Evolutionary conservation across 2,329 filamentous ascomycete genomes (phyloP).

Genomic region (Aureobasidium sp.): DNA sequence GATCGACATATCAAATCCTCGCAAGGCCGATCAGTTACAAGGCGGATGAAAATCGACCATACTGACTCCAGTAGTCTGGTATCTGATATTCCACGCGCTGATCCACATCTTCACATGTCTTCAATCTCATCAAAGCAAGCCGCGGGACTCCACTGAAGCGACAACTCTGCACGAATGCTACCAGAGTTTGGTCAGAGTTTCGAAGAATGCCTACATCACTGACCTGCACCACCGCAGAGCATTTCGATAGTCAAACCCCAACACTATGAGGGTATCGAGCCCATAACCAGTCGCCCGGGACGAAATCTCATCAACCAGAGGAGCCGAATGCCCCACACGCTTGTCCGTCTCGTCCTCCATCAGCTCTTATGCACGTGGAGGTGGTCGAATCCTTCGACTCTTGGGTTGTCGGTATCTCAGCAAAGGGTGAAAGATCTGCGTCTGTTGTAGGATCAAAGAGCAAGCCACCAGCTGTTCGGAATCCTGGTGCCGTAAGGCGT

Average conservation of each 20-base stretch:
- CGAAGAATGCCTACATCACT: background rate
- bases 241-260: background rate
- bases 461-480: background rate
- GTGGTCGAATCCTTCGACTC: background rate
- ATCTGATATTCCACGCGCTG: background rate
- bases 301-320: background rate
- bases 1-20: background rate
- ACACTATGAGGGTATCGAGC: background rate
- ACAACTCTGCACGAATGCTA: background rate
- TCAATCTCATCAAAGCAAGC: background rate
- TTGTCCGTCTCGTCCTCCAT: background rate
- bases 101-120: conserved; percentile 2
- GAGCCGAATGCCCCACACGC: background rate
- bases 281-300: background rate
- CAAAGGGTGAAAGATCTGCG: background rate
- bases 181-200: background rate
- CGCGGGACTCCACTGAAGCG: background rate
- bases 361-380: background rate
- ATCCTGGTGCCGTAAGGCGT: background rate
- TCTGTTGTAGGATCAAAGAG: background rate
- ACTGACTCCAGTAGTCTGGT: background rate
- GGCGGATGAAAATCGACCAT: background rate
- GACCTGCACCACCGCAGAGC: background rate
- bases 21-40: background rate
- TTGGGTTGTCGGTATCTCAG: background rate